Conservation (phyloP, 257 asterid genomes). For the Linaria vulgaris region DNA sequence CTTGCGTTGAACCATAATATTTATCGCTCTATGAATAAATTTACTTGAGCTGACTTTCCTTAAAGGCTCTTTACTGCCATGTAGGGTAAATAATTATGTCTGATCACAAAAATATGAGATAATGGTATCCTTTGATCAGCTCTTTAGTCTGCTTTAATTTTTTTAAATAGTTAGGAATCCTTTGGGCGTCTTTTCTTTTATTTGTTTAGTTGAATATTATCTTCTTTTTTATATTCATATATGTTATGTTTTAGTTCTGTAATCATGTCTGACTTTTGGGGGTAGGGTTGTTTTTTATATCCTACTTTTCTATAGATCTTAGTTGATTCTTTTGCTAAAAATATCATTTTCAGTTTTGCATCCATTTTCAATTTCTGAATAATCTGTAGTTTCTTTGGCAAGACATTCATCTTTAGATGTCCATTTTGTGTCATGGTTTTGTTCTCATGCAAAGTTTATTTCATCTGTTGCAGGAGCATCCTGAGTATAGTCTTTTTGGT, state of each 20-base stretch:
- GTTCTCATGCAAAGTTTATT: constrained; percentile 22
- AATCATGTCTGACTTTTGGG: constrained; percentile 9
- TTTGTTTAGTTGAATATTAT: not conserved
- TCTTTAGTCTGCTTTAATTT: constrained; percentile 9
- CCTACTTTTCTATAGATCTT: not conserved
- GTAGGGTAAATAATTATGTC: too few species aligned
- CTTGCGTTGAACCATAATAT: too few species aligned
- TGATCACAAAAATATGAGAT: not conserved
- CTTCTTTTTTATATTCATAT: constrained; percentile 8
- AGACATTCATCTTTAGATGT: constrained; percentile 2
- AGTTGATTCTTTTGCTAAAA: constrained; percentile 9
- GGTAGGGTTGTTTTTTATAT: constrained; percentile 17
- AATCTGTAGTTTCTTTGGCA: constrained; percentile 11
- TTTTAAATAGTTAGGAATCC: too few species aligned
- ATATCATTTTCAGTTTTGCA: constrained; percentile 14
- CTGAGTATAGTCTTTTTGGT: constrained; percentile 89
- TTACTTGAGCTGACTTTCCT: too few species aligned
- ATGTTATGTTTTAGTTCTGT: not conserved
- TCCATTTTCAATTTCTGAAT: not conserved
- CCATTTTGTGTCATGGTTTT: constrained; percentile 12
- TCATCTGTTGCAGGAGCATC: constrained; percentile 68
- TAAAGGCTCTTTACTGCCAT: too few species aligned
- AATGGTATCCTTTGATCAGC: not conserved
- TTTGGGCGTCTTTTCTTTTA: too few species aligned
- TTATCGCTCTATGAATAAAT: too few species aligned